Evolutionary conservation across 169 alveolate genomes (phyloP), one percentile per base, ranked within the genome.

Genomic region (Eimeria acervulina): DNA sequence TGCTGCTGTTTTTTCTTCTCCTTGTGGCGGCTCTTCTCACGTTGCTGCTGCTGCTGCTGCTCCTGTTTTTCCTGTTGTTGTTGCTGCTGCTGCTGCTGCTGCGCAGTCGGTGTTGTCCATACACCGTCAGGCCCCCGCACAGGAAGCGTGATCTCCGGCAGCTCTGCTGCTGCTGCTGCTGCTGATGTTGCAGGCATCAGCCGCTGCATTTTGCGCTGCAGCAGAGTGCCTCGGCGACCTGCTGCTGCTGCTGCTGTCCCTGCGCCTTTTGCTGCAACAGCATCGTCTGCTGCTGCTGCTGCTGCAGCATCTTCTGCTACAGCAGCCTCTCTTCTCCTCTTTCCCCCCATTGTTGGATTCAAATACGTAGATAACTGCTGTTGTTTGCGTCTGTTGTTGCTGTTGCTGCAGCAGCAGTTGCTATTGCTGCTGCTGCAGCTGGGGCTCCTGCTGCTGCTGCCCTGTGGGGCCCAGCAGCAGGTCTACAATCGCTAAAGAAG

Each of bases 31-130:
- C n/a, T n/a, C n/a, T n/a, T n/a, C n/a, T n/a, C n/a, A n/a, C n/a
- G 10, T 83, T 51, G 33, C 31, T 83, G 52, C 76, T 83, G 91
- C 76, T 31, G 74, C 31, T 83, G 91, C 91, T 83, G 74, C 91
- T 83, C 76, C 76, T 51, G 74, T 31, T 51, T 74, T 76, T 17
- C 44, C 70, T n/a, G 10, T 83, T 51, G 33, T 13, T 83, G 52
- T 76, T 83, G 91, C 76, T 31, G 74, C 52, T 83, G 91, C 91
- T 83, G 74, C 91, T 52, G 55, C 76, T 83, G 91, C 76, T 21
- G 70, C 51, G 70, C 76, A 51, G 26, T 28, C 7, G 91, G 91
- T 2, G 91, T 38, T 83, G 74, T 31, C 91, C 91, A 83, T 52
- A 51, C 76, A 28, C 91, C 91, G 28, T 83, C 76, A 3, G 51